Base-by-base conservation (phyloP, 164 flowering plant genomes). In the Malania oleifera region DNA sequence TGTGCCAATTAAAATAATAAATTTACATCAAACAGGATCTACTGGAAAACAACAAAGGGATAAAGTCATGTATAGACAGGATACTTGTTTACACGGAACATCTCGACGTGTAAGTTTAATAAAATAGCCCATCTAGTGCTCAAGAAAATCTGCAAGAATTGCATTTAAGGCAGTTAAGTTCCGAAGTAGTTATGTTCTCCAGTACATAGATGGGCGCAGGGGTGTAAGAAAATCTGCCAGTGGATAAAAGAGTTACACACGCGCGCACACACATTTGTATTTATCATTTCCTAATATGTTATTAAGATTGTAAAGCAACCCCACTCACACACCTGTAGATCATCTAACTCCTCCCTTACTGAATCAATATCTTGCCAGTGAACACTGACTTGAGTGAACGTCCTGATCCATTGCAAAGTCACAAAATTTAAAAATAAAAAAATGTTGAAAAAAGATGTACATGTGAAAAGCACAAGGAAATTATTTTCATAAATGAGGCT, bases 1-100 rank as follows among this genome's bases (percentile, higher is more conserved):
- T 7, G 15, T 14, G 5, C 43, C 11, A 13, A 31, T 31, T 9
- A 31, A 31, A 31, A 31, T 31, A 31, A 31, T 4, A 31, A 31
- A 31, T 31, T 31, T 31, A 31, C 35, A 9, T 31, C 9, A 31
- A 31, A 4, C 35, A 31, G 4, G 35, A 9, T 4, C 6, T 31
- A 4, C 4, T 4, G 35, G 4, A 31, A 31, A 31, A 31, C 29
- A 29, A 10, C 14, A 44, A 8, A 13, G 24, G 17, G 49, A 47
- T 7, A 22, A 9, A 46, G 14, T 13, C 27, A 27, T 20, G 50
- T 12, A 24, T 29, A 46, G 27, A 28, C 27, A 73, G 96, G 96
- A 90, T 93, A 90, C 99, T 88, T 93, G 80, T 93, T 93, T 46
- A 89, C 97, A n/a, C 97, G 89, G 64, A 93, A 93, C 97, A 93